Evolutionary conservation across 2,329 filamentous ascomycete genomes (phyloP).

Genomic region (Davidsoniella virescens): DNA sequence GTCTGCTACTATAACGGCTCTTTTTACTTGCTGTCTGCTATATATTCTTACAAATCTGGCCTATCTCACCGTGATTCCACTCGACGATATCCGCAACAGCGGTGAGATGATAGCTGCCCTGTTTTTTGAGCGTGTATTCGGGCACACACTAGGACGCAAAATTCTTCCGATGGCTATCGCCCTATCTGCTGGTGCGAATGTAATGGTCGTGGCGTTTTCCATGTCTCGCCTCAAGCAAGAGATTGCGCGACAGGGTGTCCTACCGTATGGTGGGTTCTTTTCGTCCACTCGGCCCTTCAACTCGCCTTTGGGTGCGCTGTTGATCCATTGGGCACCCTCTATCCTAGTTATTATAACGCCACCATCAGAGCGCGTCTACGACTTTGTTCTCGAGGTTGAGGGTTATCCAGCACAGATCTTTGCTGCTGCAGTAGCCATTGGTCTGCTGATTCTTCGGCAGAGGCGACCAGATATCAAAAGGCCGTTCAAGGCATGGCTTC

Average conservation of each 20-base stretch:
- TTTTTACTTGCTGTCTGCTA: slow-evolving; percentile 44
- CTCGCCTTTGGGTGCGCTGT: slow-evolving; percentile 48
- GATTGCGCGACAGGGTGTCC: slow-evolving; percentile 53
- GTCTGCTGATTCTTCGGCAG: slow-evolving; percentile 43
- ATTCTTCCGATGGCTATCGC: slow-evolving; percentile 49
- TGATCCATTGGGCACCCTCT: slow-evolving; percentile 54
- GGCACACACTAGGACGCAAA: slow-evolving; percentile 36
- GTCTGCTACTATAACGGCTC: slow-evolving; percentile 41
- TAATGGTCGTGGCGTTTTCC: slow-evolving; percentile 56
- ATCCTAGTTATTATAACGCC: slow-evolving; percentile 49
- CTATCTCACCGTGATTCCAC: slow-evolving; percentile 46
- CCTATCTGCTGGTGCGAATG: slow-evolving; percentile 51
- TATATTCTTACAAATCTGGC: slow-evolving; percentile 52
- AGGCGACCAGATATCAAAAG: slow-evolving; percentile 42
- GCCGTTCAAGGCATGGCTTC: slow-evolving; percentile 49
- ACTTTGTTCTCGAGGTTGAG: slow-evolving; percentile 57
- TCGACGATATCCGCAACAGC: slow-evolving; percentile 49
- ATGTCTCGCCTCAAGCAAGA: slow-evolving; percentile 56
- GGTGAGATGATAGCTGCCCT: slow-evolving; percentile 52
- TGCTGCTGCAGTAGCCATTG: slow-evolving; percentile 37
- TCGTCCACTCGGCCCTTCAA: slow-evolving; percentile 51
- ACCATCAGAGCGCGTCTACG: slow-evolving; percentile 49
- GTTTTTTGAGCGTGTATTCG: slow-evolving; percentile 50
- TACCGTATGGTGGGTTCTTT: slow-evolving; percentile 44
- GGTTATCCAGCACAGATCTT: slow-evolving; percentile 50